A percentile compares a stretch with the other conserved stretches of the same genome.
These are phyloP conservation scores for Rosa hybrid DNA, from an alignment of 331 rosid genomes.

Conservation along the genomic window DNA sequence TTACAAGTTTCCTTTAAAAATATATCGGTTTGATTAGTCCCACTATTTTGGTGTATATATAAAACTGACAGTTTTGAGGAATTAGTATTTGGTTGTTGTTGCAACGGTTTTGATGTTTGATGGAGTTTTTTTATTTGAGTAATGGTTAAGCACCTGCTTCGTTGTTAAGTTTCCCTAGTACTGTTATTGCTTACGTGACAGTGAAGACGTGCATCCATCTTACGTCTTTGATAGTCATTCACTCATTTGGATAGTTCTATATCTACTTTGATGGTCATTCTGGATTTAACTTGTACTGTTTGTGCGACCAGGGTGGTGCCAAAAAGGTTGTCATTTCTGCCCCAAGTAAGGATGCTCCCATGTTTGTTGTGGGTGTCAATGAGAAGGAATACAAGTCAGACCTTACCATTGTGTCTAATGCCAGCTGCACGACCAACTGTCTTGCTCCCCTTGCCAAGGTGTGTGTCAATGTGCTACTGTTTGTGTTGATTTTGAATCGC, in stretches of 20 bases:
- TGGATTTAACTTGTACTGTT: slow-evolving; percentile 28
- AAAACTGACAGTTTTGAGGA: background rate
- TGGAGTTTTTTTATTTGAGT: background rate
- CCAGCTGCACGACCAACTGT: slow-evolving; percentile 78
- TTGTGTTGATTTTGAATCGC: background rate
- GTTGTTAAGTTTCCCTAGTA: too few relatives aligned
- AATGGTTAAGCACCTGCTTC: too few relatives aligned
- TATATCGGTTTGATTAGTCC: background rate
- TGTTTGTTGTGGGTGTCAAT: slow-evolving; percentile 87
- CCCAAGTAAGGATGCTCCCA: slow-evolving; percentile 66
- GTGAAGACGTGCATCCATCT: too few relatives aligned
- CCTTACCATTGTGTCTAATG: slow-evolving; percentile 70
- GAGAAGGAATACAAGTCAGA: slow-evolving; percentile 78
- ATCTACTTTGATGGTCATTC: too few relatives aligned
- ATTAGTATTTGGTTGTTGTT: background rate
- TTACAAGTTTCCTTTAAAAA: background rate
- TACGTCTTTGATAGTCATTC: background rate
- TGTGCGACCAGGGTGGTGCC: slow-evolving; percentile 68
- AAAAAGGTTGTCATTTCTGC: slow-evolving; percentile 54
- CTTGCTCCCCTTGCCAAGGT: slow-evolving; percentile 93
- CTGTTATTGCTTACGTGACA: too few relatives aligned
- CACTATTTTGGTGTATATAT: too few relatives aligned
- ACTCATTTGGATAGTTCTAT: background rate
- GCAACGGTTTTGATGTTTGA: background rate
- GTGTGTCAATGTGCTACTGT: background rate